These are phyloP conservation scores for Neurospora sp. DNA, from an alignment of 495 filamentous ascomycete species.

Conservation along the genomic window DNA sequence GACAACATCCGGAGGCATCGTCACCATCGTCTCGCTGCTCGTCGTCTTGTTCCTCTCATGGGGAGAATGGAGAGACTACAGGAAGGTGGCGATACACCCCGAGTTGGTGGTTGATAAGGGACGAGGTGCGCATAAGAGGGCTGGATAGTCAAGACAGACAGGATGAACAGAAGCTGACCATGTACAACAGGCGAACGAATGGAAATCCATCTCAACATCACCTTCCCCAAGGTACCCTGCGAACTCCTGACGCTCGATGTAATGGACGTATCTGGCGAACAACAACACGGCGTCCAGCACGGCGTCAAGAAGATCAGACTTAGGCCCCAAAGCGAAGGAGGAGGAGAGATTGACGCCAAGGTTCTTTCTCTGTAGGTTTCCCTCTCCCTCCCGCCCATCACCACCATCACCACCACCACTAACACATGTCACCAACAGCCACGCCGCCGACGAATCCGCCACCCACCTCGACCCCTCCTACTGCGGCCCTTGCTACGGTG, in stretches of 20 bases:
- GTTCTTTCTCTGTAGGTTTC: constrained; percentile 58
- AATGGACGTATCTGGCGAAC: constrained; percentile 96
- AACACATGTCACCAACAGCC: constrained; percentile 29
- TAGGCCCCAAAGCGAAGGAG: constrained; percentile 58
- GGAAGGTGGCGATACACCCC: constrained; percentile 73
- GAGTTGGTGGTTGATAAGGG: constrained; percentile 96
- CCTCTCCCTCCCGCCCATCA: not conserved
- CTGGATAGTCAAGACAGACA: not conserved
- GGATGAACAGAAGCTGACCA: constrained; percentile 4
- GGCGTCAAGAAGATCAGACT: constrained; percentile 85
- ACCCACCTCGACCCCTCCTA: constrained; percentile 81
- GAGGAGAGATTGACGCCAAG: constrained; percentile 65
- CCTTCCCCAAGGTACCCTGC: constrained; percentile 88
- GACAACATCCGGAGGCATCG: constrained; percentile 92
- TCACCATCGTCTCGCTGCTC: constrained; percentile 82
- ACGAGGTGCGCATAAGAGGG: constrained; percentile 51
- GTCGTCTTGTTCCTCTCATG: constrained; percentile 81
- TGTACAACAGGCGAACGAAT: constrained; percentile 69
- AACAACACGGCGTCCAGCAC: constrained; percentile 86
- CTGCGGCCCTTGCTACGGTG: constrained; percentile 91
- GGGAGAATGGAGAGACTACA: constrained; percentile 94
- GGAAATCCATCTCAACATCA: constrained; percentile 98
- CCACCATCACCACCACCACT: not conserved
- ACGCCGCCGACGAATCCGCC: constrained; percentile 52
- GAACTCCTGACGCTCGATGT: constrained; percentile 94